Base-by-base conservation (phyloP, 2,329 filamentous ascomycete species). In the Trichoderma oligosporum region DNA sequence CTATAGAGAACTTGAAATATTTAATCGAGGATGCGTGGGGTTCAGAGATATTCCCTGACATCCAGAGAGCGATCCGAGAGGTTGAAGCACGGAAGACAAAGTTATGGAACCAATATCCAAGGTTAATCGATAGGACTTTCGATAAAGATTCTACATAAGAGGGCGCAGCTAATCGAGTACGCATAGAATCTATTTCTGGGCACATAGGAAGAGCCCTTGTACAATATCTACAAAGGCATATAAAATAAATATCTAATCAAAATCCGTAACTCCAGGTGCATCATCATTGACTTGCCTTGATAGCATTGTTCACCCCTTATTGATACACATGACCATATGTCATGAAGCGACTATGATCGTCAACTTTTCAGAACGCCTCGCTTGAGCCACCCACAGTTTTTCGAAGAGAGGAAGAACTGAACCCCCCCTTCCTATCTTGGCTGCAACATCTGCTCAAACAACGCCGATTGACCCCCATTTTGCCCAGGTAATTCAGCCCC, bases 11-110 rank as follows among this genome's bases (percentile, higher is more conserved):
- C n/a, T 45, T 73, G 33, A 71, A 72, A 61, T 31, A 33, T 9
- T 57, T 73, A 4, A 59, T 71, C n/a, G 68, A 73, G 29, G 56
- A 66, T 31, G 71, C 71, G 2, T 73, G 71, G 71, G 71, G 71
- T 6, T 63, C 60, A 3, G 66, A 67, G 41, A 52, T 73, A 27
- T 59, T 73, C 1, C 66, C 70, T 0, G 60, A 56, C 12, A 56
- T 59, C 4, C 38, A 58, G 20, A 61, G 64, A 14, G 49, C 72
- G 54, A 35, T 54, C 4, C 46, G 53, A n/a, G 66, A 70, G 51
- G 52, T 73, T 14, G 67, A 71, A 33, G 57, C 62, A 25, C 63
- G 65, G 42, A 69, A 64, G 29, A 64, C 66, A 6, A 68, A 67
- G 60, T 33, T 72, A 14, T 71, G 67, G 68, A 63, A 61, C 16